These are phyloP conservation scores for Corchorus capsularis DNA, from an alignment of 345 rosid genomes.

Conservation along the genomic window DNA sequence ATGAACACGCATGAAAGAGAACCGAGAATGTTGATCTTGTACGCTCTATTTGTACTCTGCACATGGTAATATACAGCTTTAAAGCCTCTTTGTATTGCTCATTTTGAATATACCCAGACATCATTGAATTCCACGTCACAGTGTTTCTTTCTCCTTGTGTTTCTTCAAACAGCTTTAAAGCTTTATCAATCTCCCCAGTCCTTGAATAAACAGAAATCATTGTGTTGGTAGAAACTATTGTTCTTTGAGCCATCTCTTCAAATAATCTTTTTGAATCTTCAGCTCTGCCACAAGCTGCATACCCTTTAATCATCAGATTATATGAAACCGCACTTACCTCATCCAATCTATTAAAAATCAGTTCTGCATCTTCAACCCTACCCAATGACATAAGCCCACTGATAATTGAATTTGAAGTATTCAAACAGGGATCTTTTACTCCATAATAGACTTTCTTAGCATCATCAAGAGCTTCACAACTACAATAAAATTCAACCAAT, in stretches of 20 bases:
- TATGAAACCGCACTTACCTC: slow-evolving; percentile 36
- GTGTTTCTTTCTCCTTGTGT: slow-evolving; percentile 44
- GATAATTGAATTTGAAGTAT: slow-evolving; percentile 47
- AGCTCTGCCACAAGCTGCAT: slow-evolving; percentile 39
- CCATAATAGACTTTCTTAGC: slow-evolving; percentile 47
- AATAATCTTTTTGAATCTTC: slow-evolving; percentile 49
- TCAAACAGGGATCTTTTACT: slow-evolving; percentile 33
- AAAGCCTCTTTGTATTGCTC: slow-evolving; percentile 46
- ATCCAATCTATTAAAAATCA: slow-evolving; percentile 36
- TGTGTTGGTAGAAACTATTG: slow-evolving; percentile 45
- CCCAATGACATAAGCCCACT: slow-evolving; percentile 35
- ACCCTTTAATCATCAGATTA: slow-evolving; percentile 62
- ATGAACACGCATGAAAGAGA: slow-evolving; percentile 55
- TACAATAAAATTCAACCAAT: slow-evolving; percentile 50
- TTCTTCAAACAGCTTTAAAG: slow-evolving; percentile 53
- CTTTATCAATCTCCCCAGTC: slow-evolving; percentile 50
- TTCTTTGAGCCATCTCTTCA: slow-evolving; percentile 47
- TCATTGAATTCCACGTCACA: slow-evolving; percentile 65
- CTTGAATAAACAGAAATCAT: slow-evolving; percentile 57
- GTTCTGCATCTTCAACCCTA: slow-evolving; percentile 48
- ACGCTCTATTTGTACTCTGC: slow-evolving; percentile 26
- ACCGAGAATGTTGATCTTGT: slow-evolving; percentile 63
- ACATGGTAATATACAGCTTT: slow-evolving; percentile 39
- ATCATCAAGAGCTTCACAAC: slow-evolving; percentile 44
- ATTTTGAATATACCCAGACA: slow-evolving; percentile 52